phyloP scores from a whole-genome alignment of 2,329 filamentous ascomycete genomes.

The Triangularia setosa region DNA sequence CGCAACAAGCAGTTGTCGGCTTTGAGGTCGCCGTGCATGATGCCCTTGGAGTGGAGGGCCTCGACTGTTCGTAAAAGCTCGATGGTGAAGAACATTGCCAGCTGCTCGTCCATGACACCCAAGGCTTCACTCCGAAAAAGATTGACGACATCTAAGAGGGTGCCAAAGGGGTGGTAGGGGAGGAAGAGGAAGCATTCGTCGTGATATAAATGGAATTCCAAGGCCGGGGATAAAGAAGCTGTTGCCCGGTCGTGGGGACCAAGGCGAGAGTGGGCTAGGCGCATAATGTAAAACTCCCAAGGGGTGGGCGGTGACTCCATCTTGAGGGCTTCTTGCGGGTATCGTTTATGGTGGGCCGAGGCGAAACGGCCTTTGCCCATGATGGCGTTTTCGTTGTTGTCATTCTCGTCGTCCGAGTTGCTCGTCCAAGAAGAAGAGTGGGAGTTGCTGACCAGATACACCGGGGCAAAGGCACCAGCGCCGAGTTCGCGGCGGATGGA shows the following conservation, averaged over 20 bases:
- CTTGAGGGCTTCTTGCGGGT: constrained; percentile 78
- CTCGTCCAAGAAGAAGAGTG: constrained; percentile 38
- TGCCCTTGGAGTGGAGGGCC: constrained; percentile 70
- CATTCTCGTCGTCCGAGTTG: constrained; percentile 43
- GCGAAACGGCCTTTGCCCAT: constrained; percentile 62
- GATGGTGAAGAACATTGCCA: constrained; percentile 93
- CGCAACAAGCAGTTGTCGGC: constrained; percentile 92
- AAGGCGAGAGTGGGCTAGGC: constrained; percentile 72
- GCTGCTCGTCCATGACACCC: constrained; percentile 79
- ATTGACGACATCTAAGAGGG: constrained; percentile 92
- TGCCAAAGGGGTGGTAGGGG: constrained; percentile 84
- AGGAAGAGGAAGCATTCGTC: constrained; percentile 89
- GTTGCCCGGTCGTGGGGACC: constrained; percentile 66
- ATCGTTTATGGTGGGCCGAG: constrained; percentile 48
- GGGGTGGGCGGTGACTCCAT: constrained; percentile 84
- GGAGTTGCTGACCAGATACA: constrained; percentile 81
- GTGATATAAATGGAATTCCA: constrained; percentile 87
- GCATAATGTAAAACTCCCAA: constrained; percentile 98
- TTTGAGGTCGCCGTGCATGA: constrained; percentile 93
- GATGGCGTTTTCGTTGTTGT: constrained; percentile 44
- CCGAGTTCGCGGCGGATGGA: constrained; percentile 81
- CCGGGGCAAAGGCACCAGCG: constrained; percentile 89
- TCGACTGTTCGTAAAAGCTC: constrained; percentile 90
- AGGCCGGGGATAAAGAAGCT: constrained; percentile 74
- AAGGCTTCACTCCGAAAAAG: constrained; percentile 67